These are phyloP conservation scores for Solanum gandarillasii DNA, from an alignment of 257 asterid species.

Conservation along the genomic window DNA sequence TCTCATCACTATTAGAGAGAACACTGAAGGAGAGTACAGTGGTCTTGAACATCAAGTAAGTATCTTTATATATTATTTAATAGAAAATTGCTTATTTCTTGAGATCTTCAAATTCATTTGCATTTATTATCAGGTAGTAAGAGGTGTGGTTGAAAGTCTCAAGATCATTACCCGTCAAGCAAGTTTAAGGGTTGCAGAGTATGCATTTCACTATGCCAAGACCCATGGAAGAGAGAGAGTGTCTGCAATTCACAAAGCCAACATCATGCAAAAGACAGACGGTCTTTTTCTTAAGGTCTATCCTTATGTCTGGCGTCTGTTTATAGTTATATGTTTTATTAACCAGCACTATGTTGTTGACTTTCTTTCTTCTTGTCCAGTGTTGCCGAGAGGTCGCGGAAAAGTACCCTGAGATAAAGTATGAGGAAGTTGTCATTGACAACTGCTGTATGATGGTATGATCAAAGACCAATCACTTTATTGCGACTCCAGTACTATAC, in stretches of 20 bases:
- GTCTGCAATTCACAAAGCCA: conserved; percentile 96
- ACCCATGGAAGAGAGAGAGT: conserved; percentile 86
- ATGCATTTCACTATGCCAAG: conserved; percentile 92
- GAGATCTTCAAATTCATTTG: conserved; percentile 3
- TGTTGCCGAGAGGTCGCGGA: conserved; percentile 96
- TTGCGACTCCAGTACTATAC: background rate
- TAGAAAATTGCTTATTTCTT: background rate
- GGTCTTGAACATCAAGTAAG: conserved; percentile 48
- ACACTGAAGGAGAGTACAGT: conserved; percentile 50
- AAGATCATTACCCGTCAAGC: conserved; percentile 96
- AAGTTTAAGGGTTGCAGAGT: conserved; percentile 91
- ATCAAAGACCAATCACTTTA: background rate
- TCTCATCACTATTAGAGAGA: conserved; percentile 67
- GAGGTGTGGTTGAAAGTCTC: conserved; percentile 96
- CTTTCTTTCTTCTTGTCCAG: conserved; percentile 31
- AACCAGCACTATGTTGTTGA: conserved; percentile 12
- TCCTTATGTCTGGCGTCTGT: background rate
- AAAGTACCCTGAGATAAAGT: conserved; percentile 75
- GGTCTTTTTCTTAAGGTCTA: conserved; percentile 95
- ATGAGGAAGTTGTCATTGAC: conserved; percentile 95
- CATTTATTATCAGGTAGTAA: conserved; percentile 55
- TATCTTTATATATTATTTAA: background rate
- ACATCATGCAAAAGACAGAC: conserved; percentile 97
- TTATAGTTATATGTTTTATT: background rate
- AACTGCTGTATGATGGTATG: conserved; percentile 95